These are phyloP conservation scores for Pythium angustatum DNA, from an alignment of 352 stramenopile genomes.

Conservation along the genomic window DNA sequence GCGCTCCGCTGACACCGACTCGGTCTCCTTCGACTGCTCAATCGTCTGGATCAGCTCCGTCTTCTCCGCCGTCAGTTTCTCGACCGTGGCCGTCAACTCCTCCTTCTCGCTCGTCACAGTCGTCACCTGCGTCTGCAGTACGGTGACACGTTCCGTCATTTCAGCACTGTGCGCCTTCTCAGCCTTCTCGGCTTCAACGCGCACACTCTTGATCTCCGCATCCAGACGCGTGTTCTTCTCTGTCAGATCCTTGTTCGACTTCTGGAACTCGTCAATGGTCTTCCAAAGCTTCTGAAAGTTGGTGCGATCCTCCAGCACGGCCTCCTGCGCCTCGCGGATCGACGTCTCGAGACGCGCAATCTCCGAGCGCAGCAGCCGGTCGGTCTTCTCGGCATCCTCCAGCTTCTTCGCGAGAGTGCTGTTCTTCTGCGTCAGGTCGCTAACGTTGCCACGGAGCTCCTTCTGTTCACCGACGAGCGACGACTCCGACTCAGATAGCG, in stretches of 20 bases:
- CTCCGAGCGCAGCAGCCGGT: conserved; percentile 19
- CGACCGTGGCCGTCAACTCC: conserved; percentile 24
- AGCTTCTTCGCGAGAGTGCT: conserved; percentile 25
- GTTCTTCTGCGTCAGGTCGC: conserved; percentile 20
- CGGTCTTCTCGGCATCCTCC: conserved; percentile 21
- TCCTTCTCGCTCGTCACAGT: conserved; percentile 5
- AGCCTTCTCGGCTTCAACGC: conserved; percentile 25
- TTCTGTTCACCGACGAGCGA: conserved; percentile 10
- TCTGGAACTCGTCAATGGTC: conserved; percentile 29
- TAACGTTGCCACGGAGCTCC: conserved; percentile 1
- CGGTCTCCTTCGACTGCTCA: conserved; percentile 5
- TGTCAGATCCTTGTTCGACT: conserved; percentile 26
- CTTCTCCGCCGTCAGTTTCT: conserved; percentile 24
- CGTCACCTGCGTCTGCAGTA: conserved; percentile 18
- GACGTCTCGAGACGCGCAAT: conserved; percentile 29
- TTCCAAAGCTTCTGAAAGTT: conserved; percentile 36
- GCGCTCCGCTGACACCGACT: conserved; percentile 17
- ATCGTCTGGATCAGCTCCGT: conserved; percentile 23
- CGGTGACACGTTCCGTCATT: conserved; percentile 7
- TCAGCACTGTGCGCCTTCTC: conserved; percentile 20
- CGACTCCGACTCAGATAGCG: conserved; percentile 12
- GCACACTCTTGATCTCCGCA: conserved; percentile 22
- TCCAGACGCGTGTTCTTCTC: conserved; percentile 29
- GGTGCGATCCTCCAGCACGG: conserved; percentile 28
- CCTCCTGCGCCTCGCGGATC: conserved; percentile 30